Percentiles rank a stretch among this genome's conserved stretches.
Evolutionary conservation across 495 filamentous ascomycete species (phyloP).

Genomic region (Ramalina intermedia): DNA sequence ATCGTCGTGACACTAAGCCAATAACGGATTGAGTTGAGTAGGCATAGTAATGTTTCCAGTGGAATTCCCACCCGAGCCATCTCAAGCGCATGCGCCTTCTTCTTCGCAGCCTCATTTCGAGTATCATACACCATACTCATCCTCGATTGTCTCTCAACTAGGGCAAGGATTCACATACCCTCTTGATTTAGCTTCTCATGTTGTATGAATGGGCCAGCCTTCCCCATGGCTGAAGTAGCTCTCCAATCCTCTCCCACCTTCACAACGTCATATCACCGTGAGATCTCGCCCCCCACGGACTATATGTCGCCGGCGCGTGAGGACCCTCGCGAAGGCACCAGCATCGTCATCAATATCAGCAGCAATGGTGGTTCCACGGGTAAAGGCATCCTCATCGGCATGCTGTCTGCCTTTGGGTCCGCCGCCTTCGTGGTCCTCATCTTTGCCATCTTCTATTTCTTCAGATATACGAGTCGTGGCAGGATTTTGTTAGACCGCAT

Average conservation of each 20-base stretch:
- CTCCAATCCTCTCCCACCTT: constrained; percentile 5
- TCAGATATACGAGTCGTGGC: constrained; percentile 75
- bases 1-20: no score
- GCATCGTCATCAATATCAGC: constrained; percentile 16
- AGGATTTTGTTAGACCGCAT: constrained; percentile 89
- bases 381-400: constrained; percentile 83
- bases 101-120: no score
- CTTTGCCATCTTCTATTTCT: constrained; percentile 81
- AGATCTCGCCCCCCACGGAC: constrained; percentile 3
- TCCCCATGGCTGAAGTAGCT: constrained; percentile 1
- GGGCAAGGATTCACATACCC: no score
- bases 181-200: no score
- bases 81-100: no score
- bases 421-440: constrained; percentile 69
- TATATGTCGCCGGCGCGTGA: constrained; percentile 8
- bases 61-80: no score
- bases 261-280: constrained; percentile 9
- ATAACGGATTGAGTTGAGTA: no score
- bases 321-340: constrained; percentile 7
- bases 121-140: no score
- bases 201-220: no score
- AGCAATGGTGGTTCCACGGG: constrained; percentile 36
- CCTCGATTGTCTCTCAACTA: no score
- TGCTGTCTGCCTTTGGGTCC: constrained; percentile 92
- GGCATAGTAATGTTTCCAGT: no score